Base-by-base conservation (phyloP, 306 rosid genomes). In the Elaeagnus macrophylla region DNA sequence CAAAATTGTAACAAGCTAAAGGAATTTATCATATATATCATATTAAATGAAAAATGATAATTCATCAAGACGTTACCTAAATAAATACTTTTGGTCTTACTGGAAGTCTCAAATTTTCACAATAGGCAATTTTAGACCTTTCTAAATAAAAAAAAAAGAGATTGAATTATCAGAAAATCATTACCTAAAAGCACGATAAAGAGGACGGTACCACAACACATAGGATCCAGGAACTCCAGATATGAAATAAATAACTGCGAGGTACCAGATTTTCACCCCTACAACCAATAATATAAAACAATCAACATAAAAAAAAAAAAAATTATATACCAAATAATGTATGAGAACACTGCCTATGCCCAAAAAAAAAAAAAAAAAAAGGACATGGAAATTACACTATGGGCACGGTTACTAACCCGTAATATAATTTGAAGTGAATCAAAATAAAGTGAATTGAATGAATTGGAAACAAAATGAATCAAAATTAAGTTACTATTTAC, bases 201-300 rank as follows among this genome's bases (percentile, higher is more conserved):
- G 78, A 47, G 99, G 99, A 43, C 96, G 90, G 63, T 93, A 93
- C 99, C 99, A 93, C 77, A 84, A 46, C 63, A 77, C 77, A 66
- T 93, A 93, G 8, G 91, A 89, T 76, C 99, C 96, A 10, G 99
- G 99, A 59, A 78, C 85, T 63, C 96, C 96, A 11, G 96, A 40
- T 75, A 93, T 82, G 75, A 93, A 93, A 75, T 93, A 93, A 79
- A 93, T 93, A 59, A 93, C 1, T 14, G 96, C 54, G 69, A 93
- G 96, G 72, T 87, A 93, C 96, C 99, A 93, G 64, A 84, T 87
- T 75, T 73, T 87, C 65, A 79, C 95, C 67, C 81, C 99, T 93
- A 56, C 72, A 77, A 72, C 54, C 66, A 76, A 59, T 20, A 66
- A 49, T 5, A 54, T 19, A 39, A 50, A n/a, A 61, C 35, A 47